Conservation (phyloP, 441 rosid species). For the Geranium incanum region DNA sequence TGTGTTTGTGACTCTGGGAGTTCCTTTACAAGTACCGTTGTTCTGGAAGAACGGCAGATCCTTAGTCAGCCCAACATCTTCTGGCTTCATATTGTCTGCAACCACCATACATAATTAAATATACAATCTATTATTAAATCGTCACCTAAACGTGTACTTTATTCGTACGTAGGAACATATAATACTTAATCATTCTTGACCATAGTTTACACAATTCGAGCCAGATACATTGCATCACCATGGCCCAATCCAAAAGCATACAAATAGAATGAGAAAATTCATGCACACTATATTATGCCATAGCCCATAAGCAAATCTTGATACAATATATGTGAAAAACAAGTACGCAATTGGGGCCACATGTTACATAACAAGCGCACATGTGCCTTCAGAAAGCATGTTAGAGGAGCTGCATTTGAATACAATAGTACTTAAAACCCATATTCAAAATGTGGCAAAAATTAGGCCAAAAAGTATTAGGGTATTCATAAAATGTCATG, state of each 20-base stretch:
- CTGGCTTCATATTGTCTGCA: conserved; percentile 54
- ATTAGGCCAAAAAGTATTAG: no score
- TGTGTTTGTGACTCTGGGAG: conserved; percentile 42
- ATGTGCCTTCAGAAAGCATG: no score
- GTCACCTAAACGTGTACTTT: neutral
- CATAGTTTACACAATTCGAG: neutral
- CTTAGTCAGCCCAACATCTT: conserved; percentile 52
- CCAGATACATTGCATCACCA: neutral
- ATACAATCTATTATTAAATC: neutral
- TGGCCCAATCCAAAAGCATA: neutral
- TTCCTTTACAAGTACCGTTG: conserved; percentile 17
- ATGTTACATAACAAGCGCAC: neutral
- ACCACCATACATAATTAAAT: neutral
- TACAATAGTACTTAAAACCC: no score
- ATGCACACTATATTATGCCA: neutral
- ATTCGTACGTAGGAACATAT: neutral
- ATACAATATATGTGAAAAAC: neutral
- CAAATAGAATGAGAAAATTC: neutral
- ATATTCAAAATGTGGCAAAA: no score
- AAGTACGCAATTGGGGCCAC: neutral
- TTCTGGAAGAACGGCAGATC: conserved; percentile 35
- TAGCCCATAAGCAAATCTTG: neutral
- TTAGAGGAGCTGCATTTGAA: no score
- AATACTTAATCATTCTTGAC: neutral
- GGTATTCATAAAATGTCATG: no score